phyloP scores from a whole-genome alignment of 1,284 basidiomycete species.

The Trichosporon faecale region DNA sequence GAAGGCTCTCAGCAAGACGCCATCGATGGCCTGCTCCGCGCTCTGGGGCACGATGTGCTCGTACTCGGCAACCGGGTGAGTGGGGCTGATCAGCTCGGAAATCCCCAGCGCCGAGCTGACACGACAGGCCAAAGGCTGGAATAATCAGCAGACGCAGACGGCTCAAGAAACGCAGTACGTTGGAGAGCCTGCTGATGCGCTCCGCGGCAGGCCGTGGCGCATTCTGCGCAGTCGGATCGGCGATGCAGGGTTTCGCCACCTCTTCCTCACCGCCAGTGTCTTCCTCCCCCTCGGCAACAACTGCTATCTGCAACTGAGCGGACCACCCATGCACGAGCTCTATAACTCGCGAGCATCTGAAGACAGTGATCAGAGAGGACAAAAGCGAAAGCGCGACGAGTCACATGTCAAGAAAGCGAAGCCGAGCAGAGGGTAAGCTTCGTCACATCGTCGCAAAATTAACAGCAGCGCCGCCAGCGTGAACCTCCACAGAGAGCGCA shows the following conservation, averaged over 20 bases:
- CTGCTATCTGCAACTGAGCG: conserved; percentile 55
- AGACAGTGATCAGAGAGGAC: not conserved
- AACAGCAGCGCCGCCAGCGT: conserved; percentile 10
- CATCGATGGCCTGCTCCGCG: conserved; percentile 35
- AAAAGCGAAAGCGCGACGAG: conserved; percentile 21
- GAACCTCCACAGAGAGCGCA: conserved; percentile 18
- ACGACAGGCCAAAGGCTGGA: conserved; percentile 1
- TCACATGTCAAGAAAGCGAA: not conserved
- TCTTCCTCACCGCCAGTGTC: conserved; percentile 52
- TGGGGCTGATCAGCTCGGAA: not conserved
- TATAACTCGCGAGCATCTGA: conserved; percentile 16
- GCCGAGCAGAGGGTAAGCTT: not conserved
- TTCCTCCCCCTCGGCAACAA: conserved; percentile 53
- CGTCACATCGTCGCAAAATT: not conserved
- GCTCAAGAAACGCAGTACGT: conserved; percentile 12
- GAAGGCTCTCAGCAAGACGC: conserved; percentile 29
- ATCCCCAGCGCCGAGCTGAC: not conserved
- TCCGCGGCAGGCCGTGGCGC: conserved; percentile 30
- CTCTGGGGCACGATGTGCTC: conserved; percentile 32
- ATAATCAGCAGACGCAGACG: not conserved
- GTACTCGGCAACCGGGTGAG: conserved; percentile 29
- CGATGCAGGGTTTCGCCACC: conserved; percentile 47
- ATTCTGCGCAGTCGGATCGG: conserved; percentile 50
- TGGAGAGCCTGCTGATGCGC: conserved; percentile 28
- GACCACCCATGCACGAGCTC: conserved; percentile 47